phyloP scores from a whole-genome alignment of 306 rosid genomes.

The Prunus fruticosa region DNA sequence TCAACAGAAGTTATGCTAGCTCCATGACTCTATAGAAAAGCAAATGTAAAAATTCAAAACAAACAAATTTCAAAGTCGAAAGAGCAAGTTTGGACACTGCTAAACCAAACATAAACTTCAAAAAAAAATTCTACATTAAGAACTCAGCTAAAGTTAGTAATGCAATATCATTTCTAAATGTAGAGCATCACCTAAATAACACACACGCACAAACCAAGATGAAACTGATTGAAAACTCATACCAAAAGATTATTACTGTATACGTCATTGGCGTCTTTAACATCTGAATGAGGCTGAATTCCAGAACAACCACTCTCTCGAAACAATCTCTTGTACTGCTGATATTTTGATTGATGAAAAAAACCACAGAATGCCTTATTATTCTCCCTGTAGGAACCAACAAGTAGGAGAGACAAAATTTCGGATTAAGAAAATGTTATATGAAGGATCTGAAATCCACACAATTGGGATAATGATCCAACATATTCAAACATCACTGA shows the following conservation, averaged over 20 bases:
- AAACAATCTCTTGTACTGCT: constrained; percentile 36
- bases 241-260: constrained; percentile 21
- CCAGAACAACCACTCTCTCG: constrained; percentile 31
- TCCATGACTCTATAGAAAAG: constrained; percentile 35
- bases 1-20: constrained; percentile 34
- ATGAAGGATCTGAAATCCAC: background rate
- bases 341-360: constrained; percentile 42
- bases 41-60: constrained; percentile 7
- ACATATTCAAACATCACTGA: background rate
- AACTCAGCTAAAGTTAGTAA: constrained; percentile 8
- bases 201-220: constrained; percentile 22
- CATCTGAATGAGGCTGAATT: constrained; percentile 10
- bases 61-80: background rate
- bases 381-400: constrained; percentile 66
- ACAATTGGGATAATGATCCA: background rate
- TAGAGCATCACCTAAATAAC: background rate
- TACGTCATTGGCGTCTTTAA: constrained; percentile 7
- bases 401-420: constrained; percentile 16
- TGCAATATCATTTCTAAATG: constrained; percentile 1
- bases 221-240: constrained; percentile 9
- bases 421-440: background rate
- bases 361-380: constrained; percentile 94
- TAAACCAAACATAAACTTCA: background rate
- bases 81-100: constrained; percentile 6
- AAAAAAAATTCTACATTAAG: background rate